These are phyloP conservation scores for Musa beccarii DNA, from an alignment of 176 grass and related monocot genomes.

Conservation along the genomic window DNA sequence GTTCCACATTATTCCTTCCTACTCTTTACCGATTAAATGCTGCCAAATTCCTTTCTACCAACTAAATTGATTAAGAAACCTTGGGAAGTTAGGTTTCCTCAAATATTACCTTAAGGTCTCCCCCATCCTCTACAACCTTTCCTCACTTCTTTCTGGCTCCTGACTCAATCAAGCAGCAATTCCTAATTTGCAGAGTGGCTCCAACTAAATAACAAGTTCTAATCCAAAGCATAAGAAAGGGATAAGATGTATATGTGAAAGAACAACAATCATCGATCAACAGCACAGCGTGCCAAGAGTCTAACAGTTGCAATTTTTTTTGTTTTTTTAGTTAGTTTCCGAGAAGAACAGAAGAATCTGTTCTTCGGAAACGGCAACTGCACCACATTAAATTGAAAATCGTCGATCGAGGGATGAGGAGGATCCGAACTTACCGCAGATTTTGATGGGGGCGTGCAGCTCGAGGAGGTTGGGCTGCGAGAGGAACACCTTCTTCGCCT, in stretches of 20 bases:
- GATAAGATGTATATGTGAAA: neutral
- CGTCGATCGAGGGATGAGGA: neutral
- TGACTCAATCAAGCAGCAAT: neutral
- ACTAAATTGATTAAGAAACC: too few species aligned
- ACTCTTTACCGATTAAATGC: too few species aligned
- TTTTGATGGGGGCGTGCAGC: constrained; percentile 74
- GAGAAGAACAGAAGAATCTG: neutral
- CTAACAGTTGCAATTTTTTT: neutral
- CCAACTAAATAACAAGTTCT: neutral
- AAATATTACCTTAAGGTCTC: too few species aligned
- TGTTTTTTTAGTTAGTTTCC: neutral
- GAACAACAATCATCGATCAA: neutral
- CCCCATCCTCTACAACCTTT: too few species aligned
- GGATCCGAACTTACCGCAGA: constrained; percentile 51
- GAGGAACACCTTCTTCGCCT: constrained; percentile 73
- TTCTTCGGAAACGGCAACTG: neutral
- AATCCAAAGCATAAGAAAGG: neutral
- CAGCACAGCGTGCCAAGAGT: neutral
- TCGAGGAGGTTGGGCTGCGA: constrained; percentile 68
- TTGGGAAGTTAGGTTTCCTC: too few species aligned
- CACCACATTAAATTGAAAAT: neutral
- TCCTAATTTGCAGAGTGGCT: neutral
- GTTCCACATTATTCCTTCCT: too few species aligned
- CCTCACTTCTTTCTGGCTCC: neutral
- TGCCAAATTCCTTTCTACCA: too few species aligned